A percentile compares a stretch with the other conserved stretches of the same genome.
phyloP scores from a whole-genome alignment of 202 grass and related monocot genomes.

The Carex arenaria region DNA sequence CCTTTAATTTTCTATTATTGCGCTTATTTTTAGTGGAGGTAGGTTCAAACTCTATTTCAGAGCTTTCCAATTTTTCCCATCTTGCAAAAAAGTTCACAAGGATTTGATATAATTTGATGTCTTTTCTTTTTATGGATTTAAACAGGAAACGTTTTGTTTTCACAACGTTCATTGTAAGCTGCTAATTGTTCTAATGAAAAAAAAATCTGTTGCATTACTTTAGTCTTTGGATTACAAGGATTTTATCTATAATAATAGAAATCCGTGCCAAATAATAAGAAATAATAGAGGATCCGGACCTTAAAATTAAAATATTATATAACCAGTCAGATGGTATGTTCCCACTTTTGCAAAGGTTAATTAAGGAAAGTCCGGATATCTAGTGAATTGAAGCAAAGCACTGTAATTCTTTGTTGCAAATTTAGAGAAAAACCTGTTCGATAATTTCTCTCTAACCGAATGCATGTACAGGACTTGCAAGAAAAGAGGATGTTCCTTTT shows the following conservation, averaged over 20 bases:
- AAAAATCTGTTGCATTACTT: background rate
- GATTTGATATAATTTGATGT: background rate
- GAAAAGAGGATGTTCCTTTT: constrained; percentile 86
- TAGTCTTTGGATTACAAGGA: background rate
- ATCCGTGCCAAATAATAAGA: background rate
- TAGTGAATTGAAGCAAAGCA: background rate
- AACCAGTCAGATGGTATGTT: background rate
- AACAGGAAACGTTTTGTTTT: background rate
- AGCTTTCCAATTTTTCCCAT: background rate
- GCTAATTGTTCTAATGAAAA: background rate
- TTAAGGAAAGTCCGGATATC: background rate
- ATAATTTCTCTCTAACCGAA: background rate
- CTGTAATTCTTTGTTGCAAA: background rate
- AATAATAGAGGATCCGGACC: background rate
- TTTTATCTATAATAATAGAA: background rate
- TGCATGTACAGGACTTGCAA: constrained; percentile 58
- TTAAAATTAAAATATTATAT: background rate
- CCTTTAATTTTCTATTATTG: background rate
- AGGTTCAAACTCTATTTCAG: background rate
- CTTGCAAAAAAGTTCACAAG: background rate
- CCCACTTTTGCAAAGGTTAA: background rate
- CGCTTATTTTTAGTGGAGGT: background rate
- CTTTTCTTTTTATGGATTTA: background rate
- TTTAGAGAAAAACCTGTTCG: background rate
- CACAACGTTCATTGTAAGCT: background rate